phyloP scores from a whole-genome alignment of 1,284 basidiomycete species.

The Sanguinoderma infundibulare region DNA sequence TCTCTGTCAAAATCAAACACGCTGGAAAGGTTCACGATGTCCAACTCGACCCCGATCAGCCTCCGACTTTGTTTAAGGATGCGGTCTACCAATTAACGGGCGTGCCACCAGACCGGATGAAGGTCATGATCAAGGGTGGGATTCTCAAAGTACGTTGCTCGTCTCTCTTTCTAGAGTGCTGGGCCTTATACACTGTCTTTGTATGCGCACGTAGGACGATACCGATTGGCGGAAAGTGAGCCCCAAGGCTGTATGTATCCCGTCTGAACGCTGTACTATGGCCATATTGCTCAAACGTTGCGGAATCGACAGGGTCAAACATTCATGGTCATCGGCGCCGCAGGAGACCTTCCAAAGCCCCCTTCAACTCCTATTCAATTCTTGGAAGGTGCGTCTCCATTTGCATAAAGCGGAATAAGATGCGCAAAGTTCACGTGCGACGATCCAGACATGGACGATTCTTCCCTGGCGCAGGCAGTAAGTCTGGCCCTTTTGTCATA shows the following conservation, averaged over 20 bases:
- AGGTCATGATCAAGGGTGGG: conserved; percentile 97
- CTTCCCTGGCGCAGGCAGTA: conserved; percentile 81
- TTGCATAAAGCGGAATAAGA: too few relatives aligned
- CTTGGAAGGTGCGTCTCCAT: conserved; percentile 60
- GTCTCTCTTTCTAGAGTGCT: not conserved
- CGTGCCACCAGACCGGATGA: conserved; percentile 91
- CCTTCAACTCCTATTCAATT: conserved; percentile 84
- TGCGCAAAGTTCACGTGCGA: not conserved
- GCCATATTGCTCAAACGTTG: not conserved
- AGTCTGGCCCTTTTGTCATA: conserved; percentile 26
- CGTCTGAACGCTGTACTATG: not conserved
- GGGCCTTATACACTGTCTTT: not conserved
- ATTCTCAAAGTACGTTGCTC: conserved; percentile 71
- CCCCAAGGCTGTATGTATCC: conserved; percentile 69
- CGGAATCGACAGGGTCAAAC: conserved; percentile 60
- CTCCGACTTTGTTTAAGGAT: conserved; percentile 82
- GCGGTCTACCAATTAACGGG: conserved; percentile 83
- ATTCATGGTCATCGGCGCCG: conserved; percentile 91
- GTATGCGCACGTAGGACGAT: conserved; percentile 67
- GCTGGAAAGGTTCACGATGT: conserved; percentile 80
- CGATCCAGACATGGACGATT: conserved; percentile 81
- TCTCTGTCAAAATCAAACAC: conserved; percentile 88
- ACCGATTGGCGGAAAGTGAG: conserved; percentile 83
- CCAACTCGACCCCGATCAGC: conserved; percentile 68
- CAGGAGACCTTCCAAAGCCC: conserved; percentile 89